Percentiles rank a stretch among this genome's conserved stretches.
These are phyloP conservation scores for Phycomyces blakesleeanus DNA, from an alignment of 192 early-diverging fungal genomes.

Conservation along the genomic window DNA sequence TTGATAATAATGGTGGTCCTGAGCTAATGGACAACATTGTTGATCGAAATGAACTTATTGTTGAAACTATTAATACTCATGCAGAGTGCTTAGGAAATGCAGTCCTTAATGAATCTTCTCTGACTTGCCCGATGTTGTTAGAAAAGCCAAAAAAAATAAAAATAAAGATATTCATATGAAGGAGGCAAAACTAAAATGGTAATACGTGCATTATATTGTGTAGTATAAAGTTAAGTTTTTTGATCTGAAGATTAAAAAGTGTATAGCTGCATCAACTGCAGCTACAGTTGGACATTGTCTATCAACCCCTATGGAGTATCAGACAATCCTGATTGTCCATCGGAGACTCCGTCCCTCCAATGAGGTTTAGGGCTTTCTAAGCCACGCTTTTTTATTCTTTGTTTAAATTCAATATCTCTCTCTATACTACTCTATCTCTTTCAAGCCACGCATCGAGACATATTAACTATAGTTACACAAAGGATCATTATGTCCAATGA, in stretches of 20 bases:
- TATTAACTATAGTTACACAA: no score
- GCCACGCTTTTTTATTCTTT: no score
- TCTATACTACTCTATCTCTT: no score
- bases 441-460: no score
- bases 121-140: neutral
- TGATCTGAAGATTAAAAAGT: conserved; percentile 4
- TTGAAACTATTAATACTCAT: neutral
- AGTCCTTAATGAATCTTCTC: neutral
- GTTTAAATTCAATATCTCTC: no score
- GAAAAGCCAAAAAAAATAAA: neutral
- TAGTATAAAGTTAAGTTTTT: conserved; percentile 3
- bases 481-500: no score
- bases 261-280: conserved; percentile 2
- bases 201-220: neutral
- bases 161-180: conserved; percentile 2
- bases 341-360: no score
- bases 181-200: neutral
- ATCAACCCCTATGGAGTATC: no score
- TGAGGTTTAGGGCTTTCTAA: no score
- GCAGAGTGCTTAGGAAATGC: neutral
- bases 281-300: neutral
- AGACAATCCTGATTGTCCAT: no score
- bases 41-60: neutral
- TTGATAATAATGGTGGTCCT: no score
- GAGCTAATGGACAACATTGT: no score